phyloP scores from a whole-genome alignment of 768 basidiomycete genomes.

The Lactarius hengduanensis region DNA sequence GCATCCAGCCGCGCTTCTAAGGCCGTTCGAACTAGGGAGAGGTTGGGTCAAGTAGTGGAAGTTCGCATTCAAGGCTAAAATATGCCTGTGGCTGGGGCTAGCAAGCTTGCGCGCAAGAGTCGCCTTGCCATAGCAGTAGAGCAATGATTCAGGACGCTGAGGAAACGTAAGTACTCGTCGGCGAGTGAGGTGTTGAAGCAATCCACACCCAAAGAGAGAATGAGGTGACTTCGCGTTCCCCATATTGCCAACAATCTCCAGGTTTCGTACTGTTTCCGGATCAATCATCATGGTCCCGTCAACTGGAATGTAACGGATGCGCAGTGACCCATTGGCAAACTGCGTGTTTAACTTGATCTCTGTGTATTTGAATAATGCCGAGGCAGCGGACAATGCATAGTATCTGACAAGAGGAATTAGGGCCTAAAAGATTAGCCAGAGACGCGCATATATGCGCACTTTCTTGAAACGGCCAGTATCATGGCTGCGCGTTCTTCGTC shows the following conservation, averaged over 20 bases:
- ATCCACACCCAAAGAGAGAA: constrained; percentile 73
- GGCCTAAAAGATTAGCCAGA: not conserved
- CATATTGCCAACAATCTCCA: constrained; percentile 85
- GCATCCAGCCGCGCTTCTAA: constrained; percentile 84
- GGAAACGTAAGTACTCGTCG: not conserved
- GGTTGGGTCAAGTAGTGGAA: not conserved
- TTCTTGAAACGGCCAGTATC: constrained; percentile 73
- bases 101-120: constrained; percentile 72
- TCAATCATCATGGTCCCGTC: constrained; percentile 97
- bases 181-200: not conserved
- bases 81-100: constrained; percentile 79
- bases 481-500: constrained; percentile 81
- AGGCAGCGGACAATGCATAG: constrained; percentile 81
- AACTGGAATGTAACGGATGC: constrained; percentile 72
- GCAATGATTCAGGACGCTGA: constrained; percentile 73
- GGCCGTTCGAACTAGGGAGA: constrained; percentile 49
- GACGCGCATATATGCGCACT: constrained; percentile 51
- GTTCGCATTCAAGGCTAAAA: not conserved
- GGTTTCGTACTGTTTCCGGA: constrained; percentile 79
- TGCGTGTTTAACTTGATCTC: constrained; percentile 67
- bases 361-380: constrained; percentile 84
- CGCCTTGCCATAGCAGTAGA: constrained; percentile 89
- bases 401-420: constrained; percentile 51
- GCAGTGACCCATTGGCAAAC: constrained; percentile 67
- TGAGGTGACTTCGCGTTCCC: constrained; percentile 62